phyloP scores from a whole-genome alignment of 225 moss, liverwort and hornwort species.

The Ulota crispa region DNA sequence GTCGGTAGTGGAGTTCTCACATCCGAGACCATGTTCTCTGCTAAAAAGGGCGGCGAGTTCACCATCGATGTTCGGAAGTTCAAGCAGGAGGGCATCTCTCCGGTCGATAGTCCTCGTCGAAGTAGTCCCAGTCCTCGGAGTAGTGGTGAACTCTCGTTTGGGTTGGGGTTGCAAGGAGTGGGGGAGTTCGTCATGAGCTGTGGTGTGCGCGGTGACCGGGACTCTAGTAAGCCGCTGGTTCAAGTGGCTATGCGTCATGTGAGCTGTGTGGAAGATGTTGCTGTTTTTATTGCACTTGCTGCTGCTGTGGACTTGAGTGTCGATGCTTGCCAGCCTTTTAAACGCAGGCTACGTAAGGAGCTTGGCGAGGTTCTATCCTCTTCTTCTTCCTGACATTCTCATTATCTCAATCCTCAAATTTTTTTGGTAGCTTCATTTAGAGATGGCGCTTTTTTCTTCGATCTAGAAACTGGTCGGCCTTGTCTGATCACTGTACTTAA shows the following conservation, averaged over 20 bases:
- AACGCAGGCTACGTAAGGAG: slow-evolving; percentile 65
- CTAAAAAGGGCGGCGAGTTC: slow-evolving; percentile 77
- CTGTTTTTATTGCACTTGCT: slow-evolving; percentile 80
- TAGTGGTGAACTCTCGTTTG: slow-evolving; percentile 75
- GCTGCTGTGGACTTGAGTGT: slow-evolving; percentile 88
- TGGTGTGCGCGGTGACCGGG: slow-evolving; percentile 67
- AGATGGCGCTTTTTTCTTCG: background rate
- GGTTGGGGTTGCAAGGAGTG: slow-evolving; percentile 58
- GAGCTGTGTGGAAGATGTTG: slow-evolving; percentile 77
- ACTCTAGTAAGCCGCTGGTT: slow-evolving; percentile 61
- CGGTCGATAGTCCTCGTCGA: slow-evolving; percentile 60
- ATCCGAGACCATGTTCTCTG: slow-evolving; percentile 55
- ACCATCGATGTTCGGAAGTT: slow-evolving; percentile 67
- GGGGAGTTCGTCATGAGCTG: slow-evolving; percentile 88
- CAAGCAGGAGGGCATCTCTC: slow-evolving; percentile 59
- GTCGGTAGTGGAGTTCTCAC: slow-evolving; percentile 58
- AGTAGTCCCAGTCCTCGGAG: slow-evolving; percentile 59
- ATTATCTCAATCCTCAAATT: background rate
- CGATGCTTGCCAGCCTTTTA: slow-evolving; percentile 83
- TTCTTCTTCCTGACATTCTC: slow-evolving; percentile 38
- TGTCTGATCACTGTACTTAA: slow-evolving; percentile 45
- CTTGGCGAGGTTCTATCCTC: slow-evolving; percentile 50
- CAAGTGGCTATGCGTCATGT: slow-evolving; percentile 87
- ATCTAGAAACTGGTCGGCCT: slow-evolving; percentile 6
- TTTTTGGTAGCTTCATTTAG: slow-evolving; percentile 47